A percentile compares a stretch with the other conserved stretches of the same genome.
These are phyloP conservation scores for Sporopachydermia lactativora DNA, from an alignment of 805 yeast genomes.

Conservation along the genomic window DNA sequence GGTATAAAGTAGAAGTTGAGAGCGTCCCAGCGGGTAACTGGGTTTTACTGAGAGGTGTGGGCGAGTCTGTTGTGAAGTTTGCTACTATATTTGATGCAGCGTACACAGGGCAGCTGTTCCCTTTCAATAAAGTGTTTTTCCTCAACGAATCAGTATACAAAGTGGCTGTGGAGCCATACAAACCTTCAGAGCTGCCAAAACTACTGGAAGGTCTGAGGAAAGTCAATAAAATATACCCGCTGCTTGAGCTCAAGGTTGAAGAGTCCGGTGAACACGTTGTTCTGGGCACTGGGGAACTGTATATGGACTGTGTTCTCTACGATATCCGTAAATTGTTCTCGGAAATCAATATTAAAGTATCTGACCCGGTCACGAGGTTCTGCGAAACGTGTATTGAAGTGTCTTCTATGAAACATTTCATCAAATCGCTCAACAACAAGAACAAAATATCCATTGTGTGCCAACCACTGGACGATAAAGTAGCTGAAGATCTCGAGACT, in stretches of 20 bases:
- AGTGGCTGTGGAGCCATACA: conserved; percentile 68
- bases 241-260: conserved; percentile 57
- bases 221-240: conserved; percentile 48
- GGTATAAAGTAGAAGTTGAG: conserved; percentile 45
- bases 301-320: conserved; percentile 69
- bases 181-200: conserved; percentile 66
- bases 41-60: conserved; percentile 54
- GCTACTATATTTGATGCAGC: conserved; percentile 36
- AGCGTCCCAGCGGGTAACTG: conserved; percentile 52
- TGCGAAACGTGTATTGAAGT: conserved; percentile 59
- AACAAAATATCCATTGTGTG: conserved; percentile 56
- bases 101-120: conserved; percentile 14
- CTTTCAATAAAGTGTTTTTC: conserved; percentile 29
- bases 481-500: conserved; percentile 41
- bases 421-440: conserved; percentile 38
- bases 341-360: conserved; percentile 59
- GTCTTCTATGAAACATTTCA: conserved; percentile 55
- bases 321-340: conserved; percentile 56
- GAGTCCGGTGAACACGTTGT: conserved; percentile 81
- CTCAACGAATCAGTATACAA: conserved; percentile 51
- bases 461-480: conserved; percentile 48
- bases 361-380: conserved; percentile 73
- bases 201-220: conserved; percentile 56
- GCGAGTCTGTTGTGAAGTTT: conserved; percentile 37
- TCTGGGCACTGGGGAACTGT: conserved; percentile 76